A percentile compares a stretch with the other conserved stretches of the same genome.
phyloP scores from a whole-genome alignment of 371 early-diverging fungal genomes.

The Mucor sp. region DNA sequence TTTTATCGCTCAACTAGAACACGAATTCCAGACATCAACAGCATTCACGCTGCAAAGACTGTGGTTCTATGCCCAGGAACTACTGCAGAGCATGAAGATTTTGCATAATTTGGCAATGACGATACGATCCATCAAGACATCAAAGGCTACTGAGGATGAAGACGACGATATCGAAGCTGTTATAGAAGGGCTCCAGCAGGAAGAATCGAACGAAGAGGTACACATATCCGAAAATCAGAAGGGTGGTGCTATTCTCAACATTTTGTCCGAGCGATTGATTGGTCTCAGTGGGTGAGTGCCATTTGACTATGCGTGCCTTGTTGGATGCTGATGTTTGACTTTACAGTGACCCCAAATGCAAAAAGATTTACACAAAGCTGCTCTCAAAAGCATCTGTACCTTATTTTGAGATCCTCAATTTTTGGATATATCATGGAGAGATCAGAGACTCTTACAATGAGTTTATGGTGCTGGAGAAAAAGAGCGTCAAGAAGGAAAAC shows the following conservation, averaged over 20 bases:
- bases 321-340: conserved; percentile 26
- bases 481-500: conserved; percentile 61
- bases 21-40: conserved; percentile 71
- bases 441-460: conserved; percentile 86
- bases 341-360: conserved; percentile 73
- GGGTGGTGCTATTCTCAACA: conserved; percentile 65
- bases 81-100: conserved; percentile 68
- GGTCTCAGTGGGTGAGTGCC: conserved; percentile 66
- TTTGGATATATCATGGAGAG: conserved; percentile 90
- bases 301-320: conserved; percentile 6
- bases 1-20: conserved; percentile 90
- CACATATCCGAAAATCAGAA: conserved; percentile 54
- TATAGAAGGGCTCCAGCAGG: conserved; percentile 51
- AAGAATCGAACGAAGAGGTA: conserved; percentile 28
- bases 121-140: conserved; percentile 31
- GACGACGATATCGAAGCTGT: conserved; percentile 54
- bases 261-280: conserved; percentile 64
- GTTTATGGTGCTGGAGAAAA: conserved; percentile 83
- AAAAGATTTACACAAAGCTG: conserved; percentile 75
- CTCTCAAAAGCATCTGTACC: conserved; percentile 80
- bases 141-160: not conserved
- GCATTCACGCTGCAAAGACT: conserved; percentile 87
- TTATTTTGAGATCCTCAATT: conserved; percentile 76
- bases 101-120: conserved; percentile 64
- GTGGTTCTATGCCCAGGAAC: conserved; percentile 86